Base-by-base conservation (phyloP, 495 filamentous ascomycete genomes). In the Penicillium daleae region DNA sequence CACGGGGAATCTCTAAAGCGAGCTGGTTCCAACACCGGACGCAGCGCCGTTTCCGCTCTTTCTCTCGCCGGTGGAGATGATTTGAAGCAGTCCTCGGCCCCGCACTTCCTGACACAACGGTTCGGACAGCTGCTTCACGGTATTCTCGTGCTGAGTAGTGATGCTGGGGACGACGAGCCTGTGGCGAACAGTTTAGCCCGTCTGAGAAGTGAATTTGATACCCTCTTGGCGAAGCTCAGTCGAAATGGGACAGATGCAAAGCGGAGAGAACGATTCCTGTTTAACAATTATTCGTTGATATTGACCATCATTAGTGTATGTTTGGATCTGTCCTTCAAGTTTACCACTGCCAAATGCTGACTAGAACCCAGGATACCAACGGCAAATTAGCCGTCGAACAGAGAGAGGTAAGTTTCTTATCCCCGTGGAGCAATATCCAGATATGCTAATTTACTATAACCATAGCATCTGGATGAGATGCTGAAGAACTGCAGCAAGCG, bases 231-330 rank as follows among this genome's bases (percentile, higher is more conserved):
- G 12, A 91, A 88, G 68, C 65, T 88, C 60, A 86, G 86, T 66
- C 82, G 87, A 22, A 83, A 81, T 7, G 87, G 93, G 59, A 87
- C 86, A 2, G 92, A 96, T 64, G 78, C 83, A 59, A 84, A 91
- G 68, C 94, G 92, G 77, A 78, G 91, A 67, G 91, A 93, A 71
- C 80, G 96, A 61, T 97, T 98, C 66, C 76, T 98, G 65, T 91
- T 86, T 68, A 98, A 97, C 73, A 98, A 99, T 71, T 98, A 97
- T 77, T 91, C 89, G 52, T 81, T 99, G 68, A 85, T 99, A 10
- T 75, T 92, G 75, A 97, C 96, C 9, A 96, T 99, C 62, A 89
- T 99, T 63, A 89, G 89, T 66, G 84, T 86, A 77, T 33, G 79
- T 77, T 54, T 29, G 1, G 7, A 19, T n/a, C 19, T 46, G 10